Conservation (phyloP, 2,329 filamentous ascomycete genomes). For the Talaromyces atroroseus region DNA sequence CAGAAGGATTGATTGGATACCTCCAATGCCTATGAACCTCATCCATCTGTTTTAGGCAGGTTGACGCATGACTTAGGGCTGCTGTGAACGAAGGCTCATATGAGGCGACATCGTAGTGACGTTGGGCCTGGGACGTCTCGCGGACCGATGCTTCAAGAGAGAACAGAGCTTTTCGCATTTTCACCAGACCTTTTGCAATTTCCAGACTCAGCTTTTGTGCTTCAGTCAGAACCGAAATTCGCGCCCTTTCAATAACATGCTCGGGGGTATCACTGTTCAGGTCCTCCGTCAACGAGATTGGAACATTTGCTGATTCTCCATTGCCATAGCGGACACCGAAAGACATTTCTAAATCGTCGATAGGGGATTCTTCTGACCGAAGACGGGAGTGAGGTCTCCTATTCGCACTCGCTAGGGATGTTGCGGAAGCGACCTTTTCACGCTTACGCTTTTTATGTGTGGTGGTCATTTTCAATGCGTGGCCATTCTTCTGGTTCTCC, state of each 20-base stretch:
- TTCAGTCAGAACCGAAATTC: constrained; percentile 46
- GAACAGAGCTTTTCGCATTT: constrained; percentile 53
- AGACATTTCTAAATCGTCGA: constrained; percentile 42
- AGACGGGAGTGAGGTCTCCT: constrained; percentile 44
- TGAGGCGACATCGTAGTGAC: constrained; percentile 24
- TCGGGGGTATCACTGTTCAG: constrained; percentile 23
- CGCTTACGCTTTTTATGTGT: constrained; percentile 55
- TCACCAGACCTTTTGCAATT: constrained; percentile 52
- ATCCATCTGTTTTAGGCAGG: constrained; percentile 52
- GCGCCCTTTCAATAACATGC: constrained; percentile 33
- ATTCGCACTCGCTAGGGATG: constrained; percentile 38
- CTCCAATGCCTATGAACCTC: constrained; percentile 51
- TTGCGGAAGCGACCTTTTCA: constrained; percentile 41
- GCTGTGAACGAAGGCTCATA: constrained; percentile 37
- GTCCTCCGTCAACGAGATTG: constrained; percentile 34
- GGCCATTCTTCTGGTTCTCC: constrained; percentile 32
- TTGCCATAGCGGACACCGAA: constrained; percentile 56
- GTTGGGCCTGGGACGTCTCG: constrained; percentile 25
- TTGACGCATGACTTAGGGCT: constrained; percentile 40
- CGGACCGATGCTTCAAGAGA: constrained; percentile 38
- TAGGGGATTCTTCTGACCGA: constrained; percentile 36
- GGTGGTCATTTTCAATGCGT: constrained; percentile 26
- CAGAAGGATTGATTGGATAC: constrained; percentile 54
- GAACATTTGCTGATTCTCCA: constrained; percentile 55
- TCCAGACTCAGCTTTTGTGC: constrained; percentile 50